Conservation (phyloP, 2,329 filamentous ascomycete genomes). For the Scortechinia acanthostroma region DNA sequence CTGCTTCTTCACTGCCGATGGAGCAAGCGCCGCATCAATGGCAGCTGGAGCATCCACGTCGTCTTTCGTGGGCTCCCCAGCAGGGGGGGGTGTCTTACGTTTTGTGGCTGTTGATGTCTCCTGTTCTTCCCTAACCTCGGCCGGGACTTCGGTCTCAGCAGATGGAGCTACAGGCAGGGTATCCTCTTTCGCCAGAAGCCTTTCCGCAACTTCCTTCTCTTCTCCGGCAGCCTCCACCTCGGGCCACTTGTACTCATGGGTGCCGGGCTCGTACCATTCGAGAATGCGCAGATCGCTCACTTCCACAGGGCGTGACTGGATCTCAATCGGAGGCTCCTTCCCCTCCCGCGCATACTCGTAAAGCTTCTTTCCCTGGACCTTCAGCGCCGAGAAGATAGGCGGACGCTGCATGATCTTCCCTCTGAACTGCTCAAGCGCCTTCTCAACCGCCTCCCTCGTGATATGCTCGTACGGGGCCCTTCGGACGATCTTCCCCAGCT, state of each 20-base stretch:
- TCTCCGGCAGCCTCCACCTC: slow-evolving; percentile 40
- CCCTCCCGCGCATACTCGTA: slow-evolving; percentile 65
- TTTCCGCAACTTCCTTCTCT: slow-evolving; percentile 15
- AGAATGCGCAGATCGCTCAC: slow-evolving; percentile 47
- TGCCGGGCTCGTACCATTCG: slow-evolving; percentile 51
- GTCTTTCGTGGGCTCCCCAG: neutral
- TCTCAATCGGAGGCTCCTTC: slow-evolving; percentile 48
- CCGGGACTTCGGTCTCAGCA: neutral
- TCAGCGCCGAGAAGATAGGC: slow-evolving; percentile 58
- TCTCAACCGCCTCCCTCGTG: slow-evolving; percentile 47
- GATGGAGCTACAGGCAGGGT: neutral
- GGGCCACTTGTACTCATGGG: slow-evolving; percentile 39
- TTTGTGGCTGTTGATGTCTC: neutral
- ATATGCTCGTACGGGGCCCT: slow-evolving; percentile 46
- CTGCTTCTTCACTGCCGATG: neutral
- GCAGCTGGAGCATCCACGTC: too few relatives aligned
- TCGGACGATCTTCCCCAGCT: slow-evolving; percentile 50
- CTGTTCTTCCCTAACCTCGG: neutral
- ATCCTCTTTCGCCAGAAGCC: neutral
- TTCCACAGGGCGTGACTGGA: slow-evolving; percentile 48
- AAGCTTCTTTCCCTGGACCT: slow-evolving; percentile 55
- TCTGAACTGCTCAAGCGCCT: slow-evolving; percentile 44
- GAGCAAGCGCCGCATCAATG: too few relatives aligned
- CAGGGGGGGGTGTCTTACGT: neutral
- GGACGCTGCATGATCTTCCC: slow-evolving; percentile 61